Evolutionary conservation across 371 early-diverging fungal species (phyloP), one percentile per base, ranked within the genome.

Genomic region (Scutellospora calospora): DNA sequence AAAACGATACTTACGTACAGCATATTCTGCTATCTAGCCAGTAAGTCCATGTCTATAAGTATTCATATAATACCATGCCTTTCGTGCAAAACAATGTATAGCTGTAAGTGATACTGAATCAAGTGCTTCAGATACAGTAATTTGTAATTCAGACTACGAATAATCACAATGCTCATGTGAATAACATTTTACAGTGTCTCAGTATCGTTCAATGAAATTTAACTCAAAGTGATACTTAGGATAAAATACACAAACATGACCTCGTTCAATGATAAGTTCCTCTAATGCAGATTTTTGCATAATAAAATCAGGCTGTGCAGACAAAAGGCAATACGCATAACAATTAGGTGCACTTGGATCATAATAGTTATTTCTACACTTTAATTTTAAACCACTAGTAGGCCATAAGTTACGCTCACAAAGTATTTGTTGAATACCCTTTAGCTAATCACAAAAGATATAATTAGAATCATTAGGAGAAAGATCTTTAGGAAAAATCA

Each of bases 41-140:
- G 5, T 33, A 29, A 35, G 20, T 18, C 49, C 41, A n/a, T 25
- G 25, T 18, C 29, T 45, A 62, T 60, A 76, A n/a, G 38, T 5
- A 38, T 76, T 12, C 60, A 76, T 76, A 62, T 76, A 76, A 29
- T 14, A 2, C 60, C 63, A 76, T 60, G 16, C 52, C 51, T 76
- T 63, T 38, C 4, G 45, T 66, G 68, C 68, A 66, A 66, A 41
- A 12, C 5, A 3, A n/a, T 5, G 12, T 27, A 73, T 73, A 51
- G 22, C 12, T 29, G 51, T 29, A 31, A 73, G 20, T 33, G 5
- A 29, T 29, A 52, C 33, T 11, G 14, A 73, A 52, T 73, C n/a
- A 31, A 73, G 31, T n/a, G 54, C 73, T 73, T 27, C 31, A 27
- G 72, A 9, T 51, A 73, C 54, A 52, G 52, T 52, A 45, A 31